Percentiles rank a stretch among this genome's conserved stretches.
Evolutionary conservation across 164 flowering plant species (phyloP).

Genomic region (Platanus orientalis): DNA sequence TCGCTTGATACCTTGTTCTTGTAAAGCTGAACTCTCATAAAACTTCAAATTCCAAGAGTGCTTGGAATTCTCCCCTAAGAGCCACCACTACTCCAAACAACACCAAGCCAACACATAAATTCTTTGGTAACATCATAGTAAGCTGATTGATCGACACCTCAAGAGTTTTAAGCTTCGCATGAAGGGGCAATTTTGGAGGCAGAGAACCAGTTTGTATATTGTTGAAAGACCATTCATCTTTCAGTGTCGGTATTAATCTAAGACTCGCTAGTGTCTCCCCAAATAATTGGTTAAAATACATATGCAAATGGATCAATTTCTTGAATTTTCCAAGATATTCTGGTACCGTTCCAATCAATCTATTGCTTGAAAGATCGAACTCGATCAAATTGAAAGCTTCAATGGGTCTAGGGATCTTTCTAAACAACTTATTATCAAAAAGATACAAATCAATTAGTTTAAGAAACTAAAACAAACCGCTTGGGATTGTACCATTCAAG

Average conservation of each 20-base stretch:
- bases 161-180: not conserved
- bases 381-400: conserved; percentile 26
- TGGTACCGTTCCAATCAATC: no score
- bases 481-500: conserved; percentile 51
- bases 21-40: no score
- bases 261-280: not conserved
- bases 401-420: conserved; percentile 34
- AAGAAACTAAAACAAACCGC: conserved; percentile 34
- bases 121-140: not conserved
- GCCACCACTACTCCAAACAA: no score
- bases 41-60: no score
- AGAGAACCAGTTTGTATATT: not conserved
- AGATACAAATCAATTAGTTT: conserved; percentile 37
- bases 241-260: not conserved
- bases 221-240: not conserved
- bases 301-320: no score
- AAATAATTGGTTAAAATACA: not conserved
- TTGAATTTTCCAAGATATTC: no score
- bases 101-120: not conserved
- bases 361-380: conserved; percentile 28
- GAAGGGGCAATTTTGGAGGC: not conserved
- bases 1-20: no score
- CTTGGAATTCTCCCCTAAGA: no score
- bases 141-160: not conserved
- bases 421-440: conserved; percentile 34